Conservation (phyloP, 1,284 basidiomycete genomes). For the Chondrostereum purpureum region DNA sequence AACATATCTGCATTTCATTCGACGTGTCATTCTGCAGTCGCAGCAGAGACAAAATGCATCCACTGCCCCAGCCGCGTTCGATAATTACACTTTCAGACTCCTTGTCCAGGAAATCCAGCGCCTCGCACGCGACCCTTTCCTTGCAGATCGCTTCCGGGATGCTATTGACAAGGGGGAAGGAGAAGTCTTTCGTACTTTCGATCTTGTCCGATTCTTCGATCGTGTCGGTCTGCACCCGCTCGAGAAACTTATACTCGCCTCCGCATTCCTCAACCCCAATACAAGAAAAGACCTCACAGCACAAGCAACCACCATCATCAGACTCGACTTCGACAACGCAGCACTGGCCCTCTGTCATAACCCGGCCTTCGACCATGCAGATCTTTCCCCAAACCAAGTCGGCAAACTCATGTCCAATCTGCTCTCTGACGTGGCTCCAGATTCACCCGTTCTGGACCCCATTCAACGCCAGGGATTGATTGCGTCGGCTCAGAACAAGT, state of each 20-base stretch:
- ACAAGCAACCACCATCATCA: constrained; percentile 64
- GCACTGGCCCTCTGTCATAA: constrained; percentile 65
- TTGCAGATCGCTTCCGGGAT: constrained; percentile 81
- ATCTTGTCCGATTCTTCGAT: constrained; percentile 73
- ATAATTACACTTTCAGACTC: constrained; percentile 72
- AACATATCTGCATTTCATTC: constrained; percentile 93
- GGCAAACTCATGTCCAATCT: constrained; percentile 77
- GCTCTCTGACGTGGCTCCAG: constrained; percentile 58
- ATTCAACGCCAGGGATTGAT: constrained; percentile 69
- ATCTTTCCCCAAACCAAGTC: constrained; percentile 67
- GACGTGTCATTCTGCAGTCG: constrained; percentile 85
- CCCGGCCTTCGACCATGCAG: constrained; percentile 74
- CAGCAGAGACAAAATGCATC: constrained; percentile 58
- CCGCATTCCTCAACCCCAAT: constrained; percentile 65
- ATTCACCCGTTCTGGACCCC: constrained; percentile 62
- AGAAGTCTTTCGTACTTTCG: constrained; percentile 73
- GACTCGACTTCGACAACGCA: constrained; percentile 71
- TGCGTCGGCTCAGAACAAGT: constrained; percentile 67
- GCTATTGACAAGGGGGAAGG: constrained; percentile 80
- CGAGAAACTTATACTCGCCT: constrained; percentile 70
- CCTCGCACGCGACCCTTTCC: constrained; percentile 78
- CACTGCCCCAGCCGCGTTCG: constrained; percentile 53
- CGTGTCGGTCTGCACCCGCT: constrained; percentile 72
- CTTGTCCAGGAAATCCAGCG: constrained; percentile 84
- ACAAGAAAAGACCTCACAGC: constrained; percentile 64